Conservation (phyloP, 2,329 filamentous ascomycete species). For the Nigrospora osmanthi region DNA sequence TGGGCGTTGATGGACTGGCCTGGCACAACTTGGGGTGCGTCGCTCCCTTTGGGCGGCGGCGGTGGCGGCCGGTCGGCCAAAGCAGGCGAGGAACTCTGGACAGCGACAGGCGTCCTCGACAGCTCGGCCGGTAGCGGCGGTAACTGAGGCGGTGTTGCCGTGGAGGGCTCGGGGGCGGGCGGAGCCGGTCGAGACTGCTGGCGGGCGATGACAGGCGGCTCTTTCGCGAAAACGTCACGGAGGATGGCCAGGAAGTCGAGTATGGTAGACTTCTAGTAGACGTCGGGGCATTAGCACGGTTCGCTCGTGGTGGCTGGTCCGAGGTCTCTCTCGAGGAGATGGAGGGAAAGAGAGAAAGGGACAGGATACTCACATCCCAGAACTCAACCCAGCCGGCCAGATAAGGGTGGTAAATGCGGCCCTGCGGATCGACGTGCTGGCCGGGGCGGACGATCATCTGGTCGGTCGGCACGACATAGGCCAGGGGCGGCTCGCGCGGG, state of each 20-base stretch:
- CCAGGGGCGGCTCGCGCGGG: slow-evolving; percentile 74
- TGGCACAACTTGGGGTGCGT: slow-evolving; percentile 19
- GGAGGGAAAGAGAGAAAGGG: too few relatives aligned
- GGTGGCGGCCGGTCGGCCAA: slow-evolving; percentile 33
- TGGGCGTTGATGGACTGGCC: slow-evolving; percentile 20
- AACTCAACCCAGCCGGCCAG: slow-evolving; percentile 81
- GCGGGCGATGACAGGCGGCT: slow-evolving; percentile 80
- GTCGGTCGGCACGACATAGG: slow-evolving; percentile 81
- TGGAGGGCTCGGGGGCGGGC: not conserved
- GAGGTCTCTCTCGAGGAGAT: not conserved
- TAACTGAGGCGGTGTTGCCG: slow-evolving; percentile 42
- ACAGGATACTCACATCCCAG: slow-evolving; percentile 66
- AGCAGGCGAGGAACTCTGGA: slow-evolving; percentile 24
- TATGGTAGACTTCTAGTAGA: slow-evolving; percentile 67
- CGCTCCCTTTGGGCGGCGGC: slow-evolving; percentile 45
- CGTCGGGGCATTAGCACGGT: slow-evolving; percentile 8
- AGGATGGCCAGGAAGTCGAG: slow-evolving; percentile 77
- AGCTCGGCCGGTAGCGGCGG: slow-evolving; percentile 65
- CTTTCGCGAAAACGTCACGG: slow-evolving; percentile 83
- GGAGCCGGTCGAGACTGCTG: slow-evolving; percentile 31
- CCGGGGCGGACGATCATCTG: slow-evolving; percentile 86
- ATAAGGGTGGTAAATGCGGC: slow-evolving; percentile 92
- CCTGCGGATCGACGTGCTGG: slow-evolving; percentile 90
- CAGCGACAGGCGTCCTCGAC: slow-evolving; percentile 27
- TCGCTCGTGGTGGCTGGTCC: not conserved